Conservation (phyloP, 352 stramenopile genomes). For the Phytophthora aleatoria region DNA sequence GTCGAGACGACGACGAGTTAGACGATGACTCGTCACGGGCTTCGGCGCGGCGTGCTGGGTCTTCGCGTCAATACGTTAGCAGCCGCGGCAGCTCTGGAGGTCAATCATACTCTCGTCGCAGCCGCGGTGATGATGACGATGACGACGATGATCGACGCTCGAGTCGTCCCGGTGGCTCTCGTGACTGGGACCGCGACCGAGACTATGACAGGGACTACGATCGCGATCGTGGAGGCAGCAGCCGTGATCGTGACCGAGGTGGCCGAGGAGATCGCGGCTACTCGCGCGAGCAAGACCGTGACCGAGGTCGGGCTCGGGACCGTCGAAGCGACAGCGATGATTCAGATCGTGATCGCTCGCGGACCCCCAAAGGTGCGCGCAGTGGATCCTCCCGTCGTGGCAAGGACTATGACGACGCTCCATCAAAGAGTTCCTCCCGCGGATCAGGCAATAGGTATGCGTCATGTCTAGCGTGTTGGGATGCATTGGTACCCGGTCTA, state of each 20-base stretch:
- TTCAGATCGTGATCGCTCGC: slow-evolving; percentile 39
- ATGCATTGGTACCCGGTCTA: background rate
- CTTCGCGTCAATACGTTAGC: slow-evolving; percentile 18
- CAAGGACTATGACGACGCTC: slow-evolving; percentile 50
- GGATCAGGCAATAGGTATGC: slow-evolving; percentile 16
- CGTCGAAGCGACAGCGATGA: slow-evolving; percentile 29
- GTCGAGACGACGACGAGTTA: slow-evolving; percentile 67
- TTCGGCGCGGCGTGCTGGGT: slow-evolving; percentile 29
- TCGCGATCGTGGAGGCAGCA: slow-evolving; percentile 37
- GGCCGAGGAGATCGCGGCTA: slow-evolving; percentile 46
- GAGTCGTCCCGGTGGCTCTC: slow-evolving; percentile 31
- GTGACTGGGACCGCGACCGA: slow-evolving; percentile 42
- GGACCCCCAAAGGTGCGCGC: slow-evolving; percentile 30
- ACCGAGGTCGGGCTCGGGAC: slow-evolving; percentile 24
- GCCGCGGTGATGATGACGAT: slow-evolving; percentile 52
- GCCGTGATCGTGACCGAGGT: slow-evolving; percentile 38
- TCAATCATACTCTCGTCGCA: slow-evolving; percentile 37
- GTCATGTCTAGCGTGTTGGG: background rate
- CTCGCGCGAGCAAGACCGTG: slow-evolving; percentile 39
- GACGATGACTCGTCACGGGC: slow-evolving; percentile 51
- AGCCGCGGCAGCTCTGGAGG: slow-evolving; percentile 16
- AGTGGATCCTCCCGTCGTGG: slow-evolving; percentile 22
- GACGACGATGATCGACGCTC: slow-evolving; percentile 44
- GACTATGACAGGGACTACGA: slow-evolving; percentile 38
- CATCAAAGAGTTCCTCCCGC: slow-evolving; percentile 42